These are phyloP conservation scores for Erysiphe pisi DNA, from an alignment of 2,329 filamentous ascomycete species.

Conservation along the genomic window DNA sequence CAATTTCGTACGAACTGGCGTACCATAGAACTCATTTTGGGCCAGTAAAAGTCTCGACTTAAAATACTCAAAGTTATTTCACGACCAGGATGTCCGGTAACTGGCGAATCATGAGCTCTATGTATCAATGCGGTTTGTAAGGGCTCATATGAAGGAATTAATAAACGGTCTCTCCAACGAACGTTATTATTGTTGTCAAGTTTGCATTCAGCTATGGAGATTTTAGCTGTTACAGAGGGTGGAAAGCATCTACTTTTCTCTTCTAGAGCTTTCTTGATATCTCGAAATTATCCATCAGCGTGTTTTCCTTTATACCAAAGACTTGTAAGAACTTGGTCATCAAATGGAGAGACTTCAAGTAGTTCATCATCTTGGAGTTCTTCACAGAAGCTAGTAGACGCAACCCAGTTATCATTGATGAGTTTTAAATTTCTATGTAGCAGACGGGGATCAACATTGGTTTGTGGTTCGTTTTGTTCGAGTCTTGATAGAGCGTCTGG, in stretches of 20 bases:
- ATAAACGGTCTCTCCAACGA: background rate
- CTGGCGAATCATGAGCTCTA: background rate
- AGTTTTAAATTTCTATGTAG: background rate
- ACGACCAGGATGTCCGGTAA: background rate
- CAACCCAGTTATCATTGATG: background rate
- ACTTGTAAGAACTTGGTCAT: background rate
- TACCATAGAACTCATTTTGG: constrained; percentile 6
- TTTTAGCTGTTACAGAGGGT: background rate
- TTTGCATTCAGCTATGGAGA: constrained; percentile 6
- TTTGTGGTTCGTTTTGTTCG: background rate
- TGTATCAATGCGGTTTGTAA: constrained; percentile 3
- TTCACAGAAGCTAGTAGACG: too few species aligned
- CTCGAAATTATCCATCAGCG: constrained; percentile 11
- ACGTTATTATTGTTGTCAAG: background rate
- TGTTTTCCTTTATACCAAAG: background rate
- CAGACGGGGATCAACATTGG: background rate
- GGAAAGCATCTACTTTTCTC: constrained; percentile 16
- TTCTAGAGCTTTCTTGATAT: background rate
- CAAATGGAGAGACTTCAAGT: too few species aligned
- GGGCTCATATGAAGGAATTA: constrained; percentile 14
- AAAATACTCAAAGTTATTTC: constrained; percentile 1
- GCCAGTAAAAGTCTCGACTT: constrained; percentile 18
- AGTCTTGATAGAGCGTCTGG: background rate
- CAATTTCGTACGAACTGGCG: constrained; percentile 3
- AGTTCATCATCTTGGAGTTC: too few species aligned